phyloP scores from a whole-genome alignment of 352 stramenopile genomes.

The Phytophthora pluvialis region DNA sequence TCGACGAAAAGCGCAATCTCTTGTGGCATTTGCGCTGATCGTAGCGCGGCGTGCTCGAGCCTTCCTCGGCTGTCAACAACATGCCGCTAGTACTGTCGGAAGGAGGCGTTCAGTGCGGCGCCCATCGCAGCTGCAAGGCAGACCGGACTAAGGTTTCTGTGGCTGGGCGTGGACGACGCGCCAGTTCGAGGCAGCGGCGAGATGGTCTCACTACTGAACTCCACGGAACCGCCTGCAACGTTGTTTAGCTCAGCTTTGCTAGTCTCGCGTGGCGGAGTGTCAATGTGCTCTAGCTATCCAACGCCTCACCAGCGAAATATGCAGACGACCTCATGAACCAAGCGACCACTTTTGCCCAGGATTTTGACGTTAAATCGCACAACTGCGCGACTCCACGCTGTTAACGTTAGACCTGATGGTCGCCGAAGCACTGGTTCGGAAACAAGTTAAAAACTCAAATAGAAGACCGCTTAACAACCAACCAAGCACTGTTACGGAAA shows the following conservation, averaged over 20 bases:
- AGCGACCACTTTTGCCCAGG: not conserved
- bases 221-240: slow-evolving; percentile 9
- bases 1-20: slow-evolving; percentile 3
- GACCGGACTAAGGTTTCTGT: slow-evolving; percentile 27
- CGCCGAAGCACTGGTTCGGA: no score
- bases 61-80: slow-evolving; percentile 5
- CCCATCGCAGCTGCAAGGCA: slow-evolving; percentile 30
- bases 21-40: slow-evolving; percentile 12
- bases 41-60: slow-evolving; percentile 1
- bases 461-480: no score
- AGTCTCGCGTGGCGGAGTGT: slow-evolving; percentile 1
- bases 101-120: slow-evolving; percentile 10
- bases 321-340: not conserved
- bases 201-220: slow-evolving; percentile 12
- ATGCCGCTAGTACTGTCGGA: slow-evolving; percentile 2
- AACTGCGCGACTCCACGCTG: no score
- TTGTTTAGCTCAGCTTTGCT: not conserved
- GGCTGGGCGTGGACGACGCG: slow-evolving; percentile 7
- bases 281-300: slow-evolving; percentile 9
- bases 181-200: slow-evolving; percentile 20
- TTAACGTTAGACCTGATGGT: no score
- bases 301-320: slow-evolving; percentile 14
- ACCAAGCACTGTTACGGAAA: no score
- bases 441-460: no score
- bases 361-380: not conserved